Evolutionary conservation across 1,139 yeast genomes (phyloP).

Genomic region (Kurtzmaniella natalensis): DNA sequence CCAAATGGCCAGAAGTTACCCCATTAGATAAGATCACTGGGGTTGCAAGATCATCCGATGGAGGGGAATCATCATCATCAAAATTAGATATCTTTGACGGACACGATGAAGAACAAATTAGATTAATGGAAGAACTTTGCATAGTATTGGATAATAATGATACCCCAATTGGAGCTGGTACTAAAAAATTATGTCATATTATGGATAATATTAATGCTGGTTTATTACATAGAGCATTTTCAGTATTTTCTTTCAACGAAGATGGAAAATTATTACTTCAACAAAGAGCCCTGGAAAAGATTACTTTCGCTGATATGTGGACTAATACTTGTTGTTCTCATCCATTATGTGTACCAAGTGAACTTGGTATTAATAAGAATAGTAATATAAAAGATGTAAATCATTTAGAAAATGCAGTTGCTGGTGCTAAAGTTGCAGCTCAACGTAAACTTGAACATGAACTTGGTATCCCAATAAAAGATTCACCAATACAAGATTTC

Average conservation of each 20-base stretch:
- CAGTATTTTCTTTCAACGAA: conserved; percentile 83
- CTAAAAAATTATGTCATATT: conserved; percentile 87
- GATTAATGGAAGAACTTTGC: conserved; percentile 94
- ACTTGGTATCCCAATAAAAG: conserved; percentile 68
- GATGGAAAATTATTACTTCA: conserved; percentile 77
- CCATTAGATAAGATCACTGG: conserved; percentile 49
- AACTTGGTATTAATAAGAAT: conserved; percentile 52
- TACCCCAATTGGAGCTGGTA: conserved; percentile 85
- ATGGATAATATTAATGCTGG: conserved; percentile 86
- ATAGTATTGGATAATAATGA: conserved; percentile 89
- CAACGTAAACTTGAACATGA: conserved; percentile 90
- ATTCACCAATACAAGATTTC: conserved; percentile 66
- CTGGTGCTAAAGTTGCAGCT: conserved; percentile 85
- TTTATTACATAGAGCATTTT: conserved; percentile 89
- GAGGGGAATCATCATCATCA: conserved; percentile 19
- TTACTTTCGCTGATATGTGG: conserved; percentile 96
- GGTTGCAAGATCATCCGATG: conserved; percentile 31
- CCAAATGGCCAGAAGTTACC: conserved; percentile 60
- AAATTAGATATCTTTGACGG: conserved; percentile 56
- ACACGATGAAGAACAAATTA: conserved; percentile 90
- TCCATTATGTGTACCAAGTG: conserved; percentile 81
- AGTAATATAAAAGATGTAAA: conserved; percentile 35
- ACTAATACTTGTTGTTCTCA: conserved; percentile 99
- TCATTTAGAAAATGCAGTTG: conserved; percentile 46
- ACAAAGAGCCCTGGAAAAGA: conserved; percentile 93